A percentile compares a stretch with the other conserved stretches of the same genome.
Evolutionary conservation across 2,329 filamentous ascomycete genomes (phyloP).

Genomic region (Aspergillus neotritici): DNA sequence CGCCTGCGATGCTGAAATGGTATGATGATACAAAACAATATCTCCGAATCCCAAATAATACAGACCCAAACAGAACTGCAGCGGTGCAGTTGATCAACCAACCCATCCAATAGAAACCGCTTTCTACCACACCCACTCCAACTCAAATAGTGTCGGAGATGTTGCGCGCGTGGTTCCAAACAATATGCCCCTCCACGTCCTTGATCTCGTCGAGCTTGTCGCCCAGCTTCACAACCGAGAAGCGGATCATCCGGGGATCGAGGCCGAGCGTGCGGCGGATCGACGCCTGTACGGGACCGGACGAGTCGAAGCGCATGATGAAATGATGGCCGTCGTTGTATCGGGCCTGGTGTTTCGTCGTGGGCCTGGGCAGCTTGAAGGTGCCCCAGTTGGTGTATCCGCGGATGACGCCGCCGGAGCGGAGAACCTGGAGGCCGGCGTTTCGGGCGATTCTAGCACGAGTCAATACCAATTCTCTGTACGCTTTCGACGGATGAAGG

Average conservation of each 20-base stretch:
- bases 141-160: slow-evolving; percentile 24
- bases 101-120: neutral
- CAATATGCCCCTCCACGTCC: slow-evolving; percentile 50
- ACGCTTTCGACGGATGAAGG: neutral
- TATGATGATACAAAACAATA: slow-evolving; percentile 18
- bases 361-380: slow-evolving; percentile 75
- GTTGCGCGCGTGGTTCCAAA: slow-evolving; percentile 43
- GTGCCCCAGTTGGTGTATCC: slow-evolving; percentile 93
- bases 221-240: slow-evolving; percentile 81
- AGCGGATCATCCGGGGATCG: slow-evolving; percentile 85
- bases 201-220: slow-evolving; percentile 58
- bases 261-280: slow-evolving; percentile 70
- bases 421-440: slow-evolving; percentile 75
- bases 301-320: slow-evolving; percentile 90
- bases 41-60: slow-evolving; percentile 22
- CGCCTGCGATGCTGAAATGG: slow-evolving; percentile 28
- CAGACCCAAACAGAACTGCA: slow-evolving; percentile 10
- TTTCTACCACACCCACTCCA: neutral
- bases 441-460: slow-evolving; percentile 72
- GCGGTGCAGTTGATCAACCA: neutral
- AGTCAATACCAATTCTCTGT: slow-evolving; percentile 3
- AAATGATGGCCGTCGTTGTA: slow-evolving; percentile 93
- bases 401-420: slow-evolving; percentile 80
- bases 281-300: slow-evolving; percentile 64
- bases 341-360: slow-evolving; percentile 72